phyloP scores from a whole-genome alignment of 2,329 filamentous ascomycete genomes.

The Cephalotrichum gorgonifer region DNA sequence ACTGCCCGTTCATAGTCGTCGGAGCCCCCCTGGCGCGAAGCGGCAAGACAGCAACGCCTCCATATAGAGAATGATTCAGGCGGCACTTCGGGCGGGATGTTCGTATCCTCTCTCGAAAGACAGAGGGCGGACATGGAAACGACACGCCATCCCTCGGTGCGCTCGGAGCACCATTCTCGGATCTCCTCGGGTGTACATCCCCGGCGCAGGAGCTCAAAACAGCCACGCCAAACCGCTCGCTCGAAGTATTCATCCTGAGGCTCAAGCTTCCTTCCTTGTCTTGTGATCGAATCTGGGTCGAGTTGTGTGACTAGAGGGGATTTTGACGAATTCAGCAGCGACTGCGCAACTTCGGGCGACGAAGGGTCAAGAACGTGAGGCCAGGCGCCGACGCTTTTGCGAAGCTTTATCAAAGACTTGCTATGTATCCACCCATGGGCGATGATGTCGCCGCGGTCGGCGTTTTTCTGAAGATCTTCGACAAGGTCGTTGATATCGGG shows the following conservation, averaged over 20 bases:
- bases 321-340: constrained; percentile 46
- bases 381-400: constrained; percentile 65
- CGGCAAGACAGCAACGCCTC: constrained; percentile 65
- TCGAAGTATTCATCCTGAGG: constrained; percentile 82
- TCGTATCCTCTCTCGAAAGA: constrained; percentile 35
- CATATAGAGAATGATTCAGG: constrained; percentile 50
- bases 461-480: constrained; percentile 62
- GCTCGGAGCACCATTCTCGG: constrained; percentile 74
- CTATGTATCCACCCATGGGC: constrained; percentile 90
- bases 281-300: constrained; percentile 79
- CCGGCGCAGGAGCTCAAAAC: constrained; percentile 82
- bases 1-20: constrained; percentile 80
- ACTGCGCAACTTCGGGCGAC: constrained; percentile 43
- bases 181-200: constrained; percentile 68
- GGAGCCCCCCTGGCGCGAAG: constrained; percentile 57
- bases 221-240: constrained; percentile 83
- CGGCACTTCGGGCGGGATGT: constrained; percentile 27
- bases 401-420: constrained; percentile 76
- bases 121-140: constrained; percentile 67
- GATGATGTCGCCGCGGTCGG: constrained; percentile 72
- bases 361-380: constrained; percentile 54
- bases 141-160: constrained; percentile 83
- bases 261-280: constrained; percentile 68
- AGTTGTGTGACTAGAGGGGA: constrained; percentile 72
- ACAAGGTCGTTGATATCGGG: constrained; percentile 68